Conservation (phyloP, 2,329 filamentous ascomycete genomes). For the Botrytis galanthina region DNA sequence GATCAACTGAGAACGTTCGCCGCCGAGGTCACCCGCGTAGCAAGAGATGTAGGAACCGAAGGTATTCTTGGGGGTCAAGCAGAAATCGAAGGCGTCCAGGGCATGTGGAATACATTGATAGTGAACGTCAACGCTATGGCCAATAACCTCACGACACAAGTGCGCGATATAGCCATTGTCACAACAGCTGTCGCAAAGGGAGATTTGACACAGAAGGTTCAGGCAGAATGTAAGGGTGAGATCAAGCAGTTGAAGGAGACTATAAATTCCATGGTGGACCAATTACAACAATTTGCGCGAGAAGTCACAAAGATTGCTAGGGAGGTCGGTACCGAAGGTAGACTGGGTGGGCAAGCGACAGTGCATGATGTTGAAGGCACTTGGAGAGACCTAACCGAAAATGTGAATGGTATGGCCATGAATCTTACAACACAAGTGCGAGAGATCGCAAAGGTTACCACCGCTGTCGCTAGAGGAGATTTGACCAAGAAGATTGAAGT, state of each 20-base stretch:
- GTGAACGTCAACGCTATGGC: constrained; percentile 88
- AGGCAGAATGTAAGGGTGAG: constrained; percentile 87
- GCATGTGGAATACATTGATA: constrained; percentile 86
- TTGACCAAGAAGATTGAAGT: constrained; percentile 94
- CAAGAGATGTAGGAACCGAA: constrained; percentile 80
- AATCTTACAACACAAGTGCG: constrained; percentile 96
- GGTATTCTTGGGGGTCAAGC: constrained; percentile 80
- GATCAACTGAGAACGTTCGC: constrained; percentile 81
- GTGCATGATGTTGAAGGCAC: constrained; percentile 96
- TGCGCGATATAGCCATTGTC: constrained; percentile 89
- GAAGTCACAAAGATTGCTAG: constrained; percentile 96
- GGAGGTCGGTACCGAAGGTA: constrained; percentile 94
- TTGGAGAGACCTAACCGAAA: constrained; percentile 92
- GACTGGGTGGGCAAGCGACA: constrained; percentile 89
- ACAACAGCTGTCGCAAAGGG: constrained; percentile 73
- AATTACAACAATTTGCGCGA: constrained; percentile 91
- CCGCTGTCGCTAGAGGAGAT: constrained; percentile 90
- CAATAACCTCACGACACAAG: constrained; percentile 81
- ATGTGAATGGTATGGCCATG: constrained; percentile 98
- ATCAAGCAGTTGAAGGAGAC: constrained; percentile 94
- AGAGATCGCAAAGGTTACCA: constrained; percentile 95
- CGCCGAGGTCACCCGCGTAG: constrained; percentile 78
- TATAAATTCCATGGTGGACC: constrained; percentile 99
- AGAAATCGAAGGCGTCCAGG: constrained; percentile 78
- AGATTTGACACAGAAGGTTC: constrained; percentile 94